Base-by-base conservation (phyloP, 2,329 filamentous ascomycete genomes). In the Penicillium sclerotigenum region DNA sequence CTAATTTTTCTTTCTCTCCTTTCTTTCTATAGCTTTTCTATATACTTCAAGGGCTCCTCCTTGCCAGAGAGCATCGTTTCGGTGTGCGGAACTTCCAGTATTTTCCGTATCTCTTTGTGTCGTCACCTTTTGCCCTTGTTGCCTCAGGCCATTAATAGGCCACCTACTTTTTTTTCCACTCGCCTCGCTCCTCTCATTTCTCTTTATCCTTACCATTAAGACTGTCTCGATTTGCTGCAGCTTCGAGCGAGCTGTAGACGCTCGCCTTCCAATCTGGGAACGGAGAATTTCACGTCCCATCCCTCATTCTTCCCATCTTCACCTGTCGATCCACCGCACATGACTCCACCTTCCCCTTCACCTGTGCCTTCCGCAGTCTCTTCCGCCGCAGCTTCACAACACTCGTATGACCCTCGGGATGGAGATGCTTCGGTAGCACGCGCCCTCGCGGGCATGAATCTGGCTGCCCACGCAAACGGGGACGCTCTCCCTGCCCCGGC, bases 351-450 rank as follows among this genome's bases (percentile, higher is more conserved):
- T 66, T 70, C 71, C 60, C 63, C 68, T 58, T 74, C 75, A 59
- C 76, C 77, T 60, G 73, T 72, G 56, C 73, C 75, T 54, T 78
- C 77, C 57, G 67, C 73, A 68, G 64, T 73, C 59, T 79, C 78
- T 29, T 76, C 75, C 45, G 68, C 71, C 55, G 67, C 72, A 58
- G 63, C 72, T 28, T 75, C 76, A 47, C 66, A 74, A 63, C 71
- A 71, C 58, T 77, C 72, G 51, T 68, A 73, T 59, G 69, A 73
- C 50, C 68, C 61, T 55, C 63, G 64, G 61, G 68, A 74, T 74
- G 71, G 69, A 64, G 71, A 74, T 46, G 63, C 64, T 59, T 66
- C 73, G 74, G 70, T 78, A 76, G 72, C 75, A 73, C 69, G 70
- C 51, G 71, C 74, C 65, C 56, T 76, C 53, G 74, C 75, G 72